Conservation (phyloP, 441 rosid genomes). For the Gossypium gossypioides region DNA sequence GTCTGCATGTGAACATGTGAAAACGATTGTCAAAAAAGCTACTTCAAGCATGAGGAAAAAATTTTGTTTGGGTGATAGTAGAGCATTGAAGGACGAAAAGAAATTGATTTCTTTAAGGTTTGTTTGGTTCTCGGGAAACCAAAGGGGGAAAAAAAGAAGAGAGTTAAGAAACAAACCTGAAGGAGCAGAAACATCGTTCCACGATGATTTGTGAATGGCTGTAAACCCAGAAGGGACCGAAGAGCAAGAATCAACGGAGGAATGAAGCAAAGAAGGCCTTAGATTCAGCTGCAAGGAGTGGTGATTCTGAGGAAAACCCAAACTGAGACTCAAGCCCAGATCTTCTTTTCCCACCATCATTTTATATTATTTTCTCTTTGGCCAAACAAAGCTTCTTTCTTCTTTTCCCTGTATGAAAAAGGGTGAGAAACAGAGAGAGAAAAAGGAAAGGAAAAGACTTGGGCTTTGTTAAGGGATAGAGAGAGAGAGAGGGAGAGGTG, state of each 20-base stretch:
- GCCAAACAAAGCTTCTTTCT: not conserved
- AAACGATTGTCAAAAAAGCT: conserved; percentile 17
- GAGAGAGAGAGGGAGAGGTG: not conserved
- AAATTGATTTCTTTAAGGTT: not conserved
- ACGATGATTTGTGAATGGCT: conserved; percentile 32
- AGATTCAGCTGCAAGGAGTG: conserved; percentile 39
- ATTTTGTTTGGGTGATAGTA: not conserved
- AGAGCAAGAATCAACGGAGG: conserved; percentile 32
- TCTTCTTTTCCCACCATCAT: conserved; percentile 60
- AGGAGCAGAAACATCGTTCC: conserved; percentile 42
- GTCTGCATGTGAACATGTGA: conserved; percentile 4
- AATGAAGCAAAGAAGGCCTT: conserved; percentile 27
- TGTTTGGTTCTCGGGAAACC: conserved; percentile 10
- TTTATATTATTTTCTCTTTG: conserved; percentile 1
- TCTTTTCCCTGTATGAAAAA: not conserved
- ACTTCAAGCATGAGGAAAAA: not conserved
- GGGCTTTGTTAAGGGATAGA: not conserved
- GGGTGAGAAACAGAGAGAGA: not conserved
- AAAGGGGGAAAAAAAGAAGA: too few species aligned
- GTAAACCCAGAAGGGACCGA: conserved; percentile 23
- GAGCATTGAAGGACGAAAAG: not conserved
- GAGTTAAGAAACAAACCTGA: conserved; percentile 30
- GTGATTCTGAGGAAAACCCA: conserved; percentile 40
- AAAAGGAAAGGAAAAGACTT: not conserved
- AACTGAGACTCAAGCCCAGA: conserved; percentile 67